phyloP scores from a whole-genome alignment of 345 rosid species.

The Gossypium rotundifolium region DNA sequence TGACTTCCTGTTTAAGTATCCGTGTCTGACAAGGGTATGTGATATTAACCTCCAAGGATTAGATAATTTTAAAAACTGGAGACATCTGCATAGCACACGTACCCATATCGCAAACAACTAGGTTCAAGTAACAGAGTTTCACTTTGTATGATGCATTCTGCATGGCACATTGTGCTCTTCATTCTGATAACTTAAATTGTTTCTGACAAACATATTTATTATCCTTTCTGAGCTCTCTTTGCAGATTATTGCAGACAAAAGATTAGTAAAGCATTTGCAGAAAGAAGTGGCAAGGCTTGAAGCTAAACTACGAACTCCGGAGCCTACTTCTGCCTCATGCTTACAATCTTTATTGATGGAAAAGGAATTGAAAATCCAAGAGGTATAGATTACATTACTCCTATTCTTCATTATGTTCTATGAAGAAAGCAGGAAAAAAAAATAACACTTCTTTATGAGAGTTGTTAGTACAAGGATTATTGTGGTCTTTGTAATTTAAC shows the following conservation, averaged over 20 bases:
- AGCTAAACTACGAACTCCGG: slow-evolving; percentile 80
- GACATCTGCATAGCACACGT: too few relatives aligned
- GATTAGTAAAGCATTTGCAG: slow-evolving; percentile 70
- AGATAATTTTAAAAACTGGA: too few relatives aligned
- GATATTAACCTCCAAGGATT: too few relatives aligned
- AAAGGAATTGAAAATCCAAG: slow-evolving; percentile 68
- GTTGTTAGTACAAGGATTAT: background rate
- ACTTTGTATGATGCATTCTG: background rate
- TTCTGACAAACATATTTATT: background rate
- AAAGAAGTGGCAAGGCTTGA: slow-evolving; percentile 93
- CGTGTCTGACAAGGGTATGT: too few relatives aligned
- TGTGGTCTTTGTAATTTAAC: background rate
- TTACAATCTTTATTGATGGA: slow-evolving; percentile 52
- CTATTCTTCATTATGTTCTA: background rate
- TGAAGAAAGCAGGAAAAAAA: background rate
- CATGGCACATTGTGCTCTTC: background rate
- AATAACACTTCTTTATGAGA: background rate
- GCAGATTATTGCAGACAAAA: slow-evolving; percentile 78
- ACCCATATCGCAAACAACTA: too few relatives aligned
- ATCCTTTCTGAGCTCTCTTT: slow-evolving; percentile 7
- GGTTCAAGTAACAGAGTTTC: too few relatives aligned
- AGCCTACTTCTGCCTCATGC: slow-evolving; percentile 50
- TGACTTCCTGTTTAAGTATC: too few relatives aligned
- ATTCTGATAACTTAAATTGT: background rate
- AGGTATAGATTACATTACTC: slow-evolving; percentile 27